Evolutionary conservation across 768 basidiomycete species (phyloP).

Genomic region (Pleurotus sapidus): DNA sequence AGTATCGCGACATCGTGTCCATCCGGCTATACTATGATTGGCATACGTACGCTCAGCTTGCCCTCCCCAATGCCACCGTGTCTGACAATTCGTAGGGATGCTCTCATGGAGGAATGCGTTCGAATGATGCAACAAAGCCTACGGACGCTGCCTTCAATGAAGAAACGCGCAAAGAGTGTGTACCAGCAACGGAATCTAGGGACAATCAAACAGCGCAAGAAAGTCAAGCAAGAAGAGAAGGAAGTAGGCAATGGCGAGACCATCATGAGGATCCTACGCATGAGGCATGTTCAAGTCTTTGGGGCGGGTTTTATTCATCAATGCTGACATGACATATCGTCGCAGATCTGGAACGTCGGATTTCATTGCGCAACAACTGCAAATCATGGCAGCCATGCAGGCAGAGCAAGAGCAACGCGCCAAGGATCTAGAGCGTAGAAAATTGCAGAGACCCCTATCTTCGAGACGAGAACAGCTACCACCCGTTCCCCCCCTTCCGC

Average conservation of each 20-base stretch:
- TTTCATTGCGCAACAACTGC: constrained; percentile 85
- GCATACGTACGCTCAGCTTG: constrained; percentile 63
- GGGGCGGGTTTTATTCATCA: background rate
- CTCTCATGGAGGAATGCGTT: constrained; percentile 92
- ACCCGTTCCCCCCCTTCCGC: constrained; percentile 36
- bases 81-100: constrained; percentile 48
- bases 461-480: constrained; percentile 29
- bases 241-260: constrained; percentile 82
- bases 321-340: background rate
- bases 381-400: constrained; percentile 79
- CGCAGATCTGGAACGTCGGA: constrained; percentile 75
- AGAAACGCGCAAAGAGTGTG: constrained; percentile 91
- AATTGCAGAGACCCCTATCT: constrained; percentile 46
- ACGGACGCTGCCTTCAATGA: constrained; percentile 67
- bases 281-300: constrained; percentile 59
- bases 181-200: constrained; percentile 92
- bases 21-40: constrained; percentile 96
- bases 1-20: constrained; percentile 88
- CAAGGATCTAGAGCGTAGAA: constrained; percentile 56
- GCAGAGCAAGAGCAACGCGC: constrained; percentile 78
- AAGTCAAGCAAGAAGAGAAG: constrained; percentile 83
- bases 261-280: constrained; percentile 91
- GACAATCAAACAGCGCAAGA: constrained; percentile 92
- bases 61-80: background rate
- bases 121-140: constrained; percentile 91